Conservation (phyloP, 2,329 filamentous ascomycete species). For the Sclerotinia sclerotiorum region DNA sequence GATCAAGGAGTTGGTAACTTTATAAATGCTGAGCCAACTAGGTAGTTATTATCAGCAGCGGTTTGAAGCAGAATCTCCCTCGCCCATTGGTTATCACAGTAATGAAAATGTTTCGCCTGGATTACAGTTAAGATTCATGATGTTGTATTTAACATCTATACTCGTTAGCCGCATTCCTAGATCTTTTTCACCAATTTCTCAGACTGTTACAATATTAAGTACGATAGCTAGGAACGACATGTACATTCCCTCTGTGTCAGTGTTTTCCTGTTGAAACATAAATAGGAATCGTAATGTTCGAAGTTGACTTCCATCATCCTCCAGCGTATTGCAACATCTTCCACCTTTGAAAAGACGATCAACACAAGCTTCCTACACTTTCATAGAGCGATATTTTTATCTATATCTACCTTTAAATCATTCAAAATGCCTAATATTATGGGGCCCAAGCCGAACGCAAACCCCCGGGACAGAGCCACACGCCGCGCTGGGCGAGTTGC, state of each 20-base stretch:
- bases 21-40: no score
- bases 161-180: accelerated
- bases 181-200: neutral
- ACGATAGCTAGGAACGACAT: neutral
- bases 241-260: neutral
- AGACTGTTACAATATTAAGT: neutral
- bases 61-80: no score
- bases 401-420: neutral
- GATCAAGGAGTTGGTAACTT: no score
- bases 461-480: neutral
- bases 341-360: neutral
- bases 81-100: no score
- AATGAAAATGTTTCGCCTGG: neutral
- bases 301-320: neutral
- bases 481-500: neutral
- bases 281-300: neutral
- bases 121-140: neutral
- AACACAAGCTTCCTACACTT: neutral
- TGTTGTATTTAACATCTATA: neutral
- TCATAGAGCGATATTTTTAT: neutral
- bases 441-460: neutral
- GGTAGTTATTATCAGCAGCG: no score
- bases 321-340: neutral
- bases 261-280: neutral
- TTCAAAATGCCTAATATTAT: neutral